phyloP scores from a whole-genome alignment of 2,329 filamentous ascomycete genomes.

The Paramyrothecium sp. region DNA sequence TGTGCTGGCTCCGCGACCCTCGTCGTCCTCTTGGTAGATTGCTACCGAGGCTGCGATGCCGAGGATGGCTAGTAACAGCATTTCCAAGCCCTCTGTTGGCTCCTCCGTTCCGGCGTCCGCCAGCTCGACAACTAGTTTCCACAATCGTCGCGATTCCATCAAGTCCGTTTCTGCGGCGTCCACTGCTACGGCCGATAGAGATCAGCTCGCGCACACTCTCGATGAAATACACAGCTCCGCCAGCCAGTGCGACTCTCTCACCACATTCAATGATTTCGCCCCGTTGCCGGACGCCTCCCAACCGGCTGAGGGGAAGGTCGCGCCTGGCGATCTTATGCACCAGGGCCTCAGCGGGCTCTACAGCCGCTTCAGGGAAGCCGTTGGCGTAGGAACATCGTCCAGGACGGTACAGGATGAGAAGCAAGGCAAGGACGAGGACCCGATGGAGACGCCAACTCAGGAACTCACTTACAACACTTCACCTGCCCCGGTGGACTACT shows the following conservation, averaged over 20 bases:
- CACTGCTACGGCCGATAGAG: slow-evolving; percentile 52
- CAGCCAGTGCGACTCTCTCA: slow-evolving; percentile 80
- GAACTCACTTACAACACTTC: not conserved
- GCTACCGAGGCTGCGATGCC: not conserved
- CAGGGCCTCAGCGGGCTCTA: slow-evolving; percentile 89
- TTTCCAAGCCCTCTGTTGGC: slow-evolving; percentile 25
- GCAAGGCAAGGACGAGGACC: slow-evolving; percentile 26
- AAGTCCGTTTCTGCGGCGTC: slow-evolving; percentile 39
- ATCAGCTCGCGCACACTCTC: slow-evolving; percentile 73
- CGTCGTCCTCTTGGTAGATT: not conserved
- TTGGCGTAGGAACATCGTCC: slow-evolving; percentile 62
- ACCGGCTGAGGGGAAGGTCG: slow-evolving; percentile 64
- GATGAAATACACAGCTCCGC: slow-evolving; percentile 87
- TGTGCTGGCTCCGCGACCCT: not conserved
- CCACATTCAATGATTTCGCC: slow-evolving; percentile 92
- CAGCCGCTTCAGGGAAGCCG: slow-evolving; percentile 77
- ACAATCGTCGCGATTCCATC: slow-evolving; percentile 36
- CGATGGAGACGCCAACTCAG: slow-evolving; percentile 30
- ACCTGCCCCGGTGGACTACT: slow-evolving; percentile 17
- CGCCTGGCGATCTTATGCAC: slow-evolving; percentile 73
- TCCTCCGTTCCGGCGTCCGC: slow-evolving; percentile 21
- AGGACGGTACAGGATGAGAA: slow-evolving; percentile 32
- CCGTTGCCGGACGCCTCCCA: slow-evolving; percentile 61
- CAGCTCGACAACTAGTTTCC: slow-evolving; percentile 28
- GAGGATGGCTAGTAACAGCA: slow-evolving; percentile 27